Evolutionary conservation across 129 eudicot species (phyloP).

Genomic region (Ambrosia trifida): DNA sequence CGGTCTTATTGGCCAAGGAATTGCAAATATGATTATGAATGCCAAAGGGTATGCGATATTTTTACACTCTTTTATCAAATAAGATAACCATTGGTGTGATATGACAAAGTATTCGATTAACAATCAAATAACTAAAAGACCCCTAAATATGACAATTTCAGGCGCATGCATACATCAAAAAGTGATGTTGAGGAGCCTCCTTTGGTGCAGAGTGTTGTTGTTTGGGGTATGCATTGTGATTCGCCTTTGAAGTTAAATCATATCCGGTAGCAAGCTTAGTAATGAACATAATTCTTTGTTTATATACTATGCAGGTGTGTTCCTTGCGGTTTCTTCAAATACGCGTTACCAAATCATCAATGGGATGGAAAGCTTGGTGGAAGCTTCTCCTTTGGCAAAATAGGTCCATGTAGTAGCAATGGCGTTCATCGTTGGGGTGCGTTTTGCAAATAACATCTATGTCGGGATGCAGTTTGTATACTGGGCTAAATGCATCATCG

Average conservation of each 20-base stretch:
- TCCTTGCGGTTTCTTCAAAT: conserved; percentile 89
- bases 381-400: conserved; percentile 76
- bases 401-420: conserved; percentile 71
- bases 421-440: conserved; percentile 93
- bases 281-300: background rate
- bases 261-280: background rate
- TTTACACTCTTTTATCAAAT: background rate
- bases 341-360: conserved; percentile 90
- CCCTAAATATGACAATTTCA: conserved; percentile 28
- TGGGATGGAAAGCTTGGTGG: conserved; percentile 80
- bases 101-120: conserved; percentile 1
- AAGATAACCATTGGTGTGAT: conserved; percentile 11
- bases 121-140: conserved; percentile 14
- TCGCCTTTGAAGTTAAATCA: background rate
- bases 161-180: conserved; percentile 76
- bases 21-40: conserved; percentile 91
- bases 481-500: conserved; percentile 93
- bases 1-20: conserved; percentile 95
- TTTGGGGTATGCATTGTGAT: conserved; percentile 72
- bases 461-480: conserved; percentile 99
- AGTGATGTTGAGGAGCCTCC: conserved; percentile 87
- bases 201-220: conserved; percentile 79
- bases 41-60: conserved; percentile 66
- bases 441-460: conserved; percentile 89
- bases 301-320: conserved; percentile 59